Evolutionary conservation across 768 basidiomycete genomes (phyloP).

Genomic region (Boletus fagicola): DNA sequence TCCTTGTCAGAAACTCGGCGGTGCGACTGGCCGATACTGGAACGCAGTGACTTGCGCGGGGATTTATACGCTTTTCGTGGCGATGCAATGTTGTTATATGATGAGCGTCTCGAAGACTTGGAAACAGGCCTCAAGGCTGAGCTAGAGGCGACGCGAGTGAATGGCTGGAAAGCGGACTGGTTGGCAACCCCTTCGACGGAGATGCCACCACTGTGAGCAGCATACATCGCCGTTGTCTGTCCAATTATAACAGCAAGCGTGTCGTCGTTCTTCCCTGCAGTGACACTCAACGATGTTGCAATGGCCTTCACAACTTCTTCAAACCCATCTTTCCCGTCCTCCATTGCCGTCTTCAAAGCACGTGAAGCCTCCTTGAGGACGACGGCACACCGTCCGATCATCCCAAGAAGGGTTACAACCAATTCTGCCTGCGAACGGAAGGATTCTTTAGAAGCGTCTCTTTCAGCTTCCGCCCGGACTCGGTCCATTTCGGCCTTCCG

Average conservation of each 20-base stretch:
- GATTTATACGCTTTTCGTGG: constrained; percentile 55
- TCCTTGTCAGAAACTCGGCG: constrained; percentile 64
- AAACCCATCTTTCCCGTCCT: constrained; percentile 37
- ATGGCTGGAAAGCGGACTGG: constrained; percentile 41
- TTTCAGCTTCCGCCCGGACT: constrained; percentile 61
- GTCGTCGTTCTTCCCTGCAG: constrained; percentile 69
- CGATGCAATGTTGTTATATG: constrained; percentile 41
- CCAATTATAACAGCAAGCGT: constrained; percentile 67
- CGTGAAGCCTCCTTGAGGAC: constrained; percentile 59
- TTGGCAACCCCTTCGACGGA: constrained; percentile 51
- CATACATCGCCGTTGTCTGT: constrained; percentile 61
- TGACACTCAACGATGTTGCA: constrained; percentile 47
- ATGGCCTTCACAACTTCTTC: constrained; percentile 47
- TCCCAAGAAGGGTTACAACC: constrained; percentile 70
- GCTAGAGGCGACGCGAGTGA: constrained; percentile 47
- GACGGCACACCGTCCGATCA: constrained; percentile 76
- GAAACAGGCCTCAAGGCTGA: constrained; percentile 46
- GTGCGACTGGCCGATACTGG: constrained; percentile 60
- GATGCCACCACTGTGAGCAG: constrained; percentile 34
- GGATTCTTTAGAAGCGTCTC: constrained; percentile 60
- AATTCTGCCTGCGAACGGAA: constrained; percentile 64
- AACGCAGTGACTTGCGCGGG: constrained; percentile 72
- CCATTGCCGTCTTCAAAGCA: constrained; percentile 41
- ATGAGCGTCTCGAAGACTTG: constrained; percentile 43
- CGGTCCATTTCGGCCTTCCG: constrained; percentile 71